Conservation (phyloP, 1,284 basidiomycete species). For the Malassezia equina region DNA sequence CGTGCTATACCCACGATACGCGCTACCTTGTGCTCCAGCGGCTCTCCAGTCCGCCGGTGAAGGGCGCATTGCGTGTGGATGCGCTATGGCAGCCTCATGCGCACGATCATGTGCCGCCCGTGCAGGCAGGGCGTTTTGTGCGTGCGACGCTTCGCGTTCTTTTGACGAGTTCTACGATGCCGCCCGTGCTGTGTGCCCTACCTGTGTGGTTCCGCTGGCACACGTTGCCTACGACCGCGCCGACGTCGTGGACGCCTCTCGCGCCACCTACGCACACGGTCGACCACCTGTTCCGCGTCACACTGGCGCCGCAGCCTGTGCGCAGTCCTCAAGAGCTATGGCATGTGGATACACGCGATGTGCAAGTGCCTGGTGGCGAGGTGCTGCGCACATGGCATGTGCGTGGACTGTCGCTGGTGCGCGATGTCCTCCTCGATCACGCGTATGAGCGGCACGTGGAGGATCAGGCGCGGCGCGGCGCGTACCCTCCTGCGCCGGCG, state of each 20-base stretch:
- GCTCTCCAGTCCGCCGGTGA: background rate
- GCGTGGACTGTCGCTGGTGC: slow-evolving; percentile 10
- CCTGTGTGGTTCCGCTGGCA: background rate
- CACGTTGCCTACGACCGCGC: background rate
- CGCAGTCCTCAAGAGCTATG: background rate
- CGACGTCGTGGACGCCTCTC: background rate
- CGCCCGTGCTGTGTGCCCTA: background rate
- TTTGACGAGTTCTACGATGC: background rate
- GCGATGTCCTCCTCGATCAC: background rate
- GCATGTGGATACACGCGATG: slow-evolving; percentile 8
- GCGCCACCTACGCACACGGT: background rate
- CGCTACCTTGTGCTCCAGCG: background rate
- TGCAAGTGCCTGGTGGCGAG: slow-evolving; percentile 4
- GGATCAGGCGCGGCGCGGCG: background rate
- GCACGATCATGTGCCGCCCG: background rate
- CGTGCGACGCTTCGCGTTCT: background rate
- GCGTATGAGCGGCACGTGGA: background rate
- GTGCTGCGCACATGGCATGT: background rate
- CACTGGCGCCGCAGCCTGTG: background rate
- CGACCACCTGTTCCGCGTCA: background rate
- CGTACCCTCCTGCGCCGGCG: background rate
- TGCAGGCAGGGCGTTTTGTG: background rate
- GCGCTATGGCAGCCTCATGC: background rate
- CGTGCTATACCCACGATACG: background rate
- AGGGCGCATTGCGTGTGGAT: background rate